Evolutionary conservation across 23 red algal genomes (phyloP).

Genomic region (Pyropia haitanensis): DNA sequence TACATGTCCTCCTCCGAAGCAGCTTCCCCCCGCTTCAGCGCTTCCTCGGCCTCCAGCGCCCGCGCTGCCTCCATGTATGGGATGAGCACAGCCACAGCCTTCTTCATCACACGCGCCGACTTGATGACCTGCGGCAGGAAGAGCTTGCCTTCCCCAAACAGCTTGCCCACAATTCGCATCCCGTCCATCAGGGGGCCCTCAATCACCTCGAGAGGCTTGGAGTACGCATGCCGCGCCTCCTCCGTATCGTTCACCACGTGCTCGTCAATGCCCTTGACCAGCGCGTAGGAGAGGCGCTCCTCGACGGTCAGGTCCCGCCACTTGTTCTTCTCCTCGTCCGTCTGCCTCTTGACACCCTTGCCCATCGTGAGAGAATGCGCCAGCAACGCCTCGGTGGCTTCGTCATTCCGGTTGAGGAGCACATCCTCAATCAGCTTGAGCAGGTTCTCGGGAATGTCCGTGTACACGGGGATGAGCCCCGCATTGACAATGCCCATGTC

Average conservation of each 20-base stretch:
- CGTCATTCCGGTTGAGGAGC: slow-evolving; percentile 32
- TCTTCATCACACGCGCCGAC: slow-evolving; percentile 79
- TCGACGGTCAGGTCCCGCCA: slow-evolving; percentile 41
- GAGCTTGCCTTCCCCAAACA: slow-evolving; percentile 82
- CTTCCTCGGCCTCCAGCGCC: slow-evolving; percentile 33
- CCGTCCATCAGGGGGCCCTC: slow-evolving; percentile 80
- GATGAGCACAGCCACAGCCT: slow-evolving; percentile 70
- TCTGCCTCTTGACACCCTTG: slow-evolving; percentile 26
- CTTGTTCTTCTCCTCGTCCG: slow-evolving; percentile 61
- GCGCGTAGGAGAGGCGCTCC: slow-evolving; percentile 49
- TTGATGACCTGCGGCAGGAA: slow-evolving; percentile 77
- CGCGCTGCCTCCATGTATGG: slow-evolving; percentile 81
- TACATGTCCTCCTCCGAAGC: slow-evolving; percentile 71
- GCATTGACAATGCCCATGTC: slow-evolving; percentile 86
- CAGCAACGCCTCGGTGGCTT: slow-evolving; percentile 52
- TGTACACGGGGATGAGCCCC: slow-evolving; percentile 66
- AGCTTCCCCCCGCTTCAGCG: slow-evolving; percentile 34
- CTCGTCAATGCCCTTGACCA: slow-evolving; percentile 72
- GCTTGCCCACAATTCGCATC: slow-evolving; percentile 63
- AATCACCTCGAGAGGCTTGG: slow-evolving; percentile 62
- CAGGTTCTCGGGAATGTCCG: slow-evolving; percentile 44
- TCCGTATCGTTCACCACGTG: slow-evolving; percentile 46
- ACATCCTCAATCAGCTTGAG: slow-evolving; percentile 68
- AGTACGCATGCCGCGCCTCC: slow-evolving; percentile 31
- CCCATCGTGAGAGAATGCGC: slow-evolving; percentile 63